These are phyloP conservation scores for Pistacia atlantica DNA, from an alignment of 345 rosid genomes.

Conservation along the genomic window DNA sequence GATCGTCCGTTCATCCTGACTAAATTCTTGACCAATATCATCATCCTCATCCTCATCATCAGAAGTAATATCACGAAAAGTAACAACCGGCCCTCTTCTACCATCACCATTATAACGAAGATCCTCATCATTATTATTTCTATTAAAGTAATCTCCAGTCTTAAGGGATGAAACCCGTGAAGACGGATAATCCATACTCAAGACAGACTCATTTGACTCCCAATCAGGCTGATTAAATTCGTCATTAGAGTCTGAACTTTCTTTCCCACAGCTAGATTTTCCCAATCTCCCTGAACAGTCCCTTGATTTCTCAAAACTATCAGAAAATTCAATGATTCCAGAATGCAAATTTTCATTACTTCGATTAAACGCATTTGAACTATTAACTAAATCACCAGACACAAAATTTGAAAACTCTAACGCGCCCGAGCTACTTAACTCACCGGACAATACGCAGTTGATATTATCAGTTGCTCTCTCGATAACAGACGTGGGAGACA, in stretches of 20 bases:
- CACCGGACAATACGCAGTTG: slow-evolving; percentile 55
- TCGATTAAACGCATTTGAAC: slow-evolving; percentile 24
- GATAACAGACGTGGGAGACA: slow-evolving; percentile 71
- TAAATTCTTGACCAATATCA: slow-evolving; percentile 34
- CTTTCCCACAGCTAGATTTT: slow-evolving; percentile 44
- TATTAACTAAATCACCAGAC: slow-evolving; percentile 53
- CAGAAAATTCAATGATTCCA: slow-evolving; percentile 48
- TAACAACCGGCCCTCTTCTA: slow-evolving; percentile 63
- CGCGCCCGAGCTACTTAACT: slow-evolving; percentile 60
- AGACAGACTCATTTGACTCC: slow-evolving; percentile 78
- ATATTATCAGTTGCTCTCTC: slow-evolving; percentile 44
- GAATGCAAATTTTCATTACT: slow-evolving; percentile 40
- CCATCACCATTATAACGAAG: slow-evolving; percentile 40
- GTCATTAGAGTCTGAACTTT: slow-evolving; percentile 49
- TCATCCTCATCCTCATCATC: slow-evolving; percentile 50
- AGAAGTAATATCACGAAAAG: slow-evolving; percentile 66
- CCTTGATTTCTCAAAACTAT: slow-evolving; percentile 64
- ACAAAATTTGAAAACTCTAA: slow-evolving; percentile 45
- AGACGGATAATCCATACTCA: slow-evolving; percentile 91
- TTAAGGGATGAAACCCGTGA: slow-evolving; percentile 62
- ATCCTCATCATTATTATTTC: slow-evolving; percentile 32
- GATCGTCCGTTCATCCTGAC: slow-evolving; percentile 43
- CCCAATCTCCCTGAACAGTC: slow-evolving; percentile 48
- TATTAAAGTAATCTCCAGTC: slow-evolving; percentile 55
- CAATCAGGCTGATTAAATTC: slow-evolving; percentile 63